Conservation (phyloP, 1,284 basidiomycete species). For the Vanrija pseudolonga region DNA sequence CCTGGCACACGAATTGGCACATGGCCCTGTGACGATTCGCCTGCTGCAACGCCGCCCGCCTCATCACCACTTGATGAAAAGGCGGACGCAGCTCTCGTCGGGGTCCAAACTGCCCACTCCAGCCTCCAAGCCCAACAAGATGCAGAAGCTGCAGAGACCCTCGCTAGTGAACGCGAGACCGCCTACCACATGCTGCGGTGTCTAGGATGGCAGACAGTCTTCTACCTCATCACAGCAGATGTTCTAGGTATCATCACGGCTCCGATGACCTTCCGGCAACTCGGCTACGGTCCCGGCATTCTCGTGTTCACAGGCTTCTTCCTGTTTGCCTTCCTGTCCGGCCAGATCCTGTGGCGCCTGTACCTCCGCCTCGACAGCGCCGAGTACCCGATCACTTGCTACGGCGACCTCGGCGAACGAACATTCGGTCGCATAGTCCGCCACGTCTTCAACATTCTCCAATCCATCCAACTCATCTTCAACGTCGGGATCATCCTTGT, state of each 20-base stretch:
- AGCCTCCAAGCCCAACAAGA: neutral
- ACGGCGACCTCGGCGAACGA: slow-evolving; percentile 19
- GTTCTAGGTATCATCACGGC: slow-evolving; percentile 44
- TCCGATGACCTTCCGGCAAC: slow-evolving; percentile 31
- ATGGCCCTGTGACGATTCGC: neutral
- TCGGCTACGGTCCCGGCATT: slow-evolving; percentile 30
- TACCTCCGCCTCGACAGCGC: slow-evolving; percentile 19
- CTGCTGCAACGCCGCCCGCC: neutral
- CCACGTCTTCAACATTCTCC: slow-evolving; percentile 12
- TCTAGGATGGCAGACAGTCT: slow-evolving; percentile 16
- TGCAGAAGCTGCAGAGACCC: neutral
- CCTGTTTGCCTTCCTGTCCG: slow-evolving; percentile 11
- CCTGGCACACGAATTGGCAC: neutral
- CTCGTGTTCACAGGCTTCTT: slow-evolving; percentile 20
- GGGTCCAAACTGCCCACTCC: too few species aligned
- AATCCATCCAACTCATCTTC: slow-evolving; percentile 12
- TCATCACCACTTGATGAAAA: neutral
- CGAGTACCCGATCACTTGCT: slow-evolving; percentile 15
- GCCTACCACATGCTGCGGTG: slow-evolving; percentile 15
- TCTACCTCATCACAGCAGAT: slow-evolving; percentile 20
- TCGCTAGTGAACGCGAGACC: neutral
- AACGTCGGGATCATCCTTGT: slow-evolving; percentile 12
- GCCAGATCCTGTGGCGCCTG: slow-evolving; percentile 20
- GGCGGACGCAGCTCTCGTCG: neutral
- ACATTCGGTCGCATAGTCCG: slow-evolving; percentile 7